A percentile compares a stretch with the other conserved stretches of the same genome.
phyloP scores from a whole-genome alignment of 1,284 basidiomycete species.

The Amylostereum chailletii region DNA sequence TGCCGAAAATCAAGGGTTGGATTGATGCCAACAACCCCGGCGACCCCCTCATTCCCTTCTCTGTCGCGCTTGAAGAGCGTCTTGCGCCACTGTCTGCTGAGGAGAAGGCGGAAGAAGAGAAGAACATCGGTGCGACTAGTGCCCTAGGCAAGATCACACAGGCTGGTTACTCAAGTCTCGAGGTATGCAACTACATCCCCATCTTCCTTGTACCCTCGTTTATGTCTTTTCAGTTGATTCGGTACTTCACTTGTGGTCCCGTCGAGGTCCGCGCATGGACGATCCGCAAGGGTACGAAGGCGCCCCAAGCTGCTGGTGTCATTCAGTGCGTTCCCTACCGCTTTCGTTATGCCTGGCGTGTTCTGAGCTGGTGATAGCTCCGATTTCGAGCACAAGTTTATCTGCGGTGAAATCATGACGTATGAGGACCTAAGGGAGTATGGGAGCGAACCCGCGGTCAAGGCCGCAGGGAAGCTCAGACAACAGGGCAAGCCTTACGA shows the following conservation, averaged over 20 bases:
- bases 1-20: slow-evolving; percentile 98
- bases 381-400: slow-evolving; percentile 97
- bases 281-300: slow-evolving; percentile 88
- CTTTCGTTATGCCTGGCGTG: not conserved
- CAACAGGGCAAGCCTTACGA: slow-evolving; percentile 98
- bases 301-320: slow-evolving; percentile 96
- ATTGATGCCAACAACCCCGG: slow-evolving; percentile 97
- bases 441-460: slow-evolving; percentile 85
- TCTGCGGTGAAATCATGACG: slow-evolving; percentile 98
- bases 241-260: slow-evolving; percentile 96
- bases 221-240: slow-evolving; percentile 60
- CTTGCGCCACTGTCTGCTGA: slow-evolving; percentile 64
- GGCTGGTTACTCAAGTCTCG: slow-evolving; percentile 80
- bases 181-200: slow-evolving; percentile 21
- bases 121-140: slow-evolving; percentile 60
- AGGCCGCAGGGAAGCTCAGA: slow-evolving; percentile 91
- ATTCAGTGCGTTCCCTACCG: slow-evolving; percentile 71
- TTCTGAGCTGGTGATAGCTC: slow-evolving; percentile 36
- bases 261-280: slow-evolving; percentile 99
- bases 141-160: slow-evolving; percentile 89
- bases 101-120: slow-evolving; percentile 73
- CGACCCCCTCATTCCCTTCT: slow-evolving; percentile 95
- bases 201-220: not conserved
- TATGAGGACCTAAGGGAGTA: slow-evolving; percentile 90
- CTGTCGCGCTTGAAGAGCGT: slow-evolving; percentile 92